Percentiles rank a stretch among this genome's conserved stretches.
Conservation (phyloP, 2,329 filamentous ascomycete species). For the Aaosphaeria arxii region DNA sequence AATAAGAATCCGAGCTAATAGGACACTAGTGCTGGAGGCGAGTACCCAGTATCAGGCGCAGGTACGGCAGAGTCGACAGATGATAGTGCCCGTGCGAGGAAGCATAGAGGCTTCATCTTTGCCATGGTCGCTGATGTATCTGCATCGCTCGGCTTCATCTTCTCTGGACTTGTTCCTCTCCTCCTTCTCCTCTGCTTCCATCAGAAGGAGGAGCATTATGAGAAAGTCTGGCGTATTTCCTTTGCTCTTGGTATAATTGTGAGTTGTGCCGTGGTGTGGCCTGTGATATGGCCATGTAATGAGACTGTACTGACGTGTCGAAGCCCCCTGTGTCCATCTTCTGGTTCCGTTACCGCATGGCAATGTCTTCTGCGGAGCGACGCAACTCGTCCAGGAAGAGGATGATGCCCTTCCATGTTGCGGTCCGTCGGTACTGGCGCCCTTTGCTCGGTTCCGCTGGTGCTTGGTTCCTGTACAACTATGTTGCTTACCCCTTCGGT, state of each 20-base stretch:
- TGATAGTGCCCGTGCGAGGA: slow-evolving; percentile 44
- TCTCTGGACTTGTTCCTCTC: slow-evolving; percentile 49
- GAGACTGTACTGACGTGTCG: not conserved
- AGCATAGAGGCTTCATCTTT: slow-evolving; percentile 54
- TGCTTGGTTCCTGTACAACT: slow-evolving; percentile 56
- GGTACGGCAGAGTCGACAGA: slow-evolving; percentile 55
- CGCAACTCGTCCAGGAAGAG: slow-evolving; percentile 42
- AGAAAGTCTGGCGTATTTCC: slow-evolving; percentile 49
- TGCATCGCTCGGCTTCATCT: slow-evolving; percentile 51
- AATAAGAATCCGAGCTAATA: not conserved
- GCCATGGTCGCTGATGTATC: slow-evolving; percentile 55
- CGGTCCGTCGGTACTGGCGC: slow-evolving; percentile 49
- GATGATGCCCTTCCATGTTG: slow-evolving; percentile 48
- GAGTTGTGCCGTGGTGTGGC: not conserved
- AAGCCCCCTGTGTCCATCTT: slow-evolving; percentile 49
- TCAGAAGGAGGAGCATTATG: slow-evolving; percentile 40
- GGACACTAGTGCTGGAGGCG: slow-evolving; percentile 23
- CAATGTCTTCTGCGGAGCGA: slow-evolving; percentile 49
- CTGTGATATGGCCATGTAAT: not conserved
- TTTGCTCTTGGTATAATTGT: slow-evolving; percentile 50
- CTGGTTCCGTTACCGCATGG: slow-evolving; percentile 54
- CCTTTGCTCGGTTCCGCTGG: slow-evolving; percentile 48
- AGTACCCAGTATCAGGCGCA: slow-evolving; percentile 50
- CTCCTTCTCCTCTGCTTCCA: slow-evolving; percentile 51
- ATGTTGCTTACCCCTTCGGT: slow-evolving; percentile 54